Conservation (phyloP, 768 basidiomycete genomes). For the Tricholoma sp. region DNA sequence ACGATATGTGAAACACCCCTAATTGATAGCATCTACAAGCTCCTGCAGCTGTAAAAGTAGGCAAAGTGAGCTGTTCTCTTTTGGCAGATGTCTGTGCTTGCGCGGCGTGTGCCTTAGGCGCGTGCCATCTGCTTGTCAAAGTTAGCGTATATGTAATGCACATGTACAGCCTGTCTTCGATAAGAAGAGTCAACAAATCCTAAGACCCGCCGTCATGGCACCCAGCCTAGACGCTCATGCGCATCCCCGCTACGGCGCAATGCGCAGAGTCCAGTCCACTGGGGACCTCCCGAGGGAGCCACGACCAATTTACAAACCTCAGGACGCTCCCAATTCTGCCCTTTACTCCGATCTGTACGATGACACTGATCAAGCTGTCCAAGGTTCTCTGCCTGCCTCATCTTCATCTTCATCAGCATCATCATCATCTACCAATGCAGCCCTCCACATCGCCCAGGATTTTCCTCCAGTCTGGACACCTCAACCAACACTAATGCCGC, state of each 20-base stretch:
- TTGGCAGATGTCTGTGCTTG: too few species aligned
- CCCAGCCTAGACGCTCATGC: constrained; percentile 10
- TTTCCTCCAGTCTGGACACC: neutral
- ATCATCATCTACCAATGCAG: neutral
- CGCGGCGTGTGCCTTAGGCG: too few species aligned
- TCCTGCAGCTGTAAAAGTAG: too few species aligned
- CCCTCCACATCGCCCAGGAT: neutral
- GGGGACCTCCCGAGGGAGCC: constrained; percentile 33
- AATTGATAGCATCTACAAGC: too few species aligned
- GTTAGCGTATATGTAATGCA: too few species aligned
- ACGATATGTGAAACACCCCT: too few species aligned
- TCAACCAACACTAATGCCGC: neutral
- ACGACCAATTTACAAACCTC: constrained; percentile 14
- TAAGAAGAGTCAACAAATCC: neutral
- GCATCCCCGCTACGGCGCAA: constrained; percentile 13
- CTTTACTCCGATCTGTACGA: constrained; percentile 12
- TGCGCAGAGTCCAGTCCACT: constrained; percentile 35
- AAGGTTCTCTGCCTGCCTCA: neutral
- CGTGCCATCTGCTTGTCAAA: too few species aligned
- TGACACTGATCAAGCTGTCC: constrained; percentile 3
- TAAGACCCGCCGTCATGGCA: neutral
- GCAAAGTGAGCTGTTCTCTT: too few species aligned
- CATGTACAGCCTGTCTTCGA: too few species aligned
- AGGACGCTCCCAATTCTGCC: constrained; percentile 12
- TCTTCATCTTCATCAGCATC: neutral